These are phyloP conservation scores for Capillidium heterosporum DNA, from an alignment of 371 early-diverging fungal genomes.

Conservation along the genomic window DNA sequence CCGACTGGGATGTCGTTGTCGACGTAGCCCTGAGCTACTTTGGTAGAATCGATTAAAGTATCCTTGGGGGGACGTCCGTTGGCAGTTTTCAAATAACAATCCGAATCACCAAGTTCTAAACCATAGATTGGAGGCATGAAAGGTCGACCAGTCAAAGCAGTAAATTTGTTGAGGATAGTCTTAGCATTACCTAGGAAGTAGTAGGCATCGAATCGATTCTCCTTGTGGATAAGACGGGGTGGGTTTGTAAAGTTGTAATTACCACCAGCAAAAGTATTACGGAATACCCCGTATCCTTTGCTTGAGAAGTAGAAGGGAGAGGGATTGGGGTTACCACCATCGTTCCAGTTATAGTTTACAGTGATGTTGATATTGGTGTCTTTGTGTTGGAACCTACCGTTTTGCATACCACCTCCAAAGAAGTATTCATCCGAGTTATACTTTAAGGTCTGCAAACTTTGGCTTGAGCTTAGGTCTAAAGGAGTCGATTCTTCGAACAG, in stretches of 20 bases:
- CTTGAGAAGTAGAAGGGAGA: not conserved
- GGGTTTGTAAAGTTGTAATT: not conserved
- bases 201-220: slow-evolving; percentile 1
- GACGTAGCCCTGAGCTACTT: not conserved
- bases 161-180: not conserved
- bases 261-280: not conserved
- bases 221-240: not conserved
- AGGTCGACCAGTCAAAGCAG: not conserved
- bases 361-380: not conserved
- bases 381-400: not conserved
- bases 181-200: not conserved
- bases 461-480: not conserved
- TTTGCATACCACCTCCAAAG: slow-evolving; percentile 4
- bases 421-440: not conserved
- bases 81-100: slow-evolving; percentile 1
- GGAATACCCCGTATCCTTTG: not conserved
- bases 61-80: not conserved
- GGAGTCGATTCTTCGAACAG: not conserved
- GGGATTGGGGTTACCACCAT: not conserved
- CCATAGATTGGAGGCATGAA: slow-evolving; percentile 1
- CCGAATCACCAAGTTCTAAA: not conserved
- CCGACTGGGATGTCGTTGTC: not conserved
- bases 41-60: slow-evolving; percentile 2
- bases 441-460: not conserved
- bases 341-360: not conserved